A percentile compares a stretch with the other conserved stretches of the same genome.
Evolutionary conservation across 2,329 filamentous ascomycete species (phyloP).

Genomic region (Colletotrichum sp.): DNA sequence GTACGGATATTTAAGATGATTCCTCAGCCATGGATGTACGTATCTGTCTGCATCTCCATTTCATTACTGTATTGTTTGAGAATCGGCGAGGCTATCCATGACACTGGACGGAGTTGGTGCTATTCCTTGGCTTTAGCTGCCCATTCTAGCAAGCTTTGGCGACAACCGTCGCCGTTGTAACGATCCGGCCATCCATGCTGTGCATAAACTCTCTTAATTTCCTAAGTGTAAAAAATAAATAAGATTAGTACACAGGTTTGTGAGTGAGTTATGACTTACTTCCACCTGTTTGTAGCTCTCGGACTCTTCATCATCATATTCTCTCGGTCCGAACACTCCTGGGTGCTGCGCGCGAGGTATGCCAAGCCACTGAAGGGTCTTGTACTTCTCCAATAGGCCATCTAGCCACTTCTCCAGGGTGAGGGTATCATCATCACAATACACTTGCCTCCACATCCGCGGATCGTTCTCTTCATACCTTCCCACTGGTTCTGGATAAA

Average conservation of each 20-base stretch:
- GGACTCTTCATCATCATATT: neutral
- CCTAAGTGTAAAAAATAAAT: neutral
- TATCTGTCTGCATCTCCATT: neutral
- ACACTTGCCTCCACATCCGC: neutral
- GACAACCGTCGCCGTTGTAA: neutral
- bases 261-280: neutral
- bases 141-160: neutral
- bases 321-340: neutral
- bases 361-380: neutral
- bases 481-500: neutral
- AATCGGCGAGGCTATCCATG: neutral
- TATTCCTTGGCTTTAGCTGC: neutral
- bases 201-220: neutral
- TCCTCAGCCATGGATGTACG: accelerated
- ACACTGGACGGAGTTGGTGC: neutral
- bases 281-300: neutral
- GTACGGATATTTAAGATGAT: neutral
- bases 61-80: neutral
- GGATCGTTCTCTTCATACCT: neutral
- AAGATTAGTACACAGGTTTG: neutral
- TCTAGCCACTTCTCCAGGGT: neutral
- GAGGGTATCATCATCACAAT: neutral
- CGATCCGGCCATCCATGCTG: neutral
- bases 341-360: neutral
- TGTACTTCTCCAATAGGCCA: neutral